Conservation (phyloP, 768 basidiomycete genomes). For the Leucosporidium scottii region DNA sequence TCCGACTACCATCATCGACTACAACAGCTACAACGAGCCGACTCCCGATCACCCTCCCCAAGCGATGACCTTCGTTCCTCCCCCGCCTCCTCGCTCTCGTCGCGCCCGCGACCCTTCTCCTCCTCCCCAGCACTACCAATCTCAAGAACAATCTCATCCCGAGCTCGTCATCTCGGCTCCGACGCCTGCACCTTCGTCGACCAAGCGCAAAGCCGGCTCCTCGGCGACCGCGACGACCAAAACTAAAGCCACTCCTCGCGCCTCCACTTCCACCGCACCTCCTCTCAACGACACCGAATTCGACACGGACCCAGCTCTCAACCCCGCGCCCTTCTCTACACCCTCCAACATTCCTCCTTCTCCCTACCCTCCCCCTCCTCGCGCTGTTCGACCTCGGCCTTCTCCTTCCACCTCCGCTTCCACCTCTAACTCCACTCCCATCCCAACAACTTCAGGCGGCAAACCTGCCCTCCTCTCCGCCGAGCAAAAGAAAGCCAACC, state of each 20-base stretch:
- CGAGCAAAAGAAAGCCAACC: constrained; percentile 36
- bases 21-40: neutral
- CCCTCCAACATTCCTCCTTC: constrained; percentile 11
- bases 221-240: neutral
- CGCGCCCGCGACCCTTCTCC: too few relatives aligned
- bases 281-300: neutral
- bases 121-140: too few relatives aligned
- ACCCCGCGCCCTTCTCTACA: neutral
- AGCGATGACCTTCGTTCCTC: neutral
- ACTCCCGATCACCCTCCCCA: neutral
- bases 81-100: neutral
- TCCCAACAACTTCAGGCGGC: neutral
- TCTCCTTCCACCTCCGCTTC: neutral
- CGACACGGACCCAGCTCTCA: neutral
- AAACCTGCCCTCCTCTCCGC: constrained; percentile 22
- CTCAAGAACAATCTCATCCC: too few relatives aligned
- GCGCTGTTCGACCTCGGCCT: neutral
- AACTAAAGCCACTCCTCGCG: neutral
- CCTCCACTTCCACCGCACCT: neutral
- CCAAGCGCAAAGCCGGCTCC: neutral
- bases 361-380: neutral
- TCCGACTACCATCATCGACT: neutral
- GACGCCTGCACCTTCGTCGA: neutral
- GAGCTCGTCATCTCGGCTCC: neutral
- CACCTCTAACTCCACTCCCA: neutral